Evolutionary conservation across 2,329 filamentous ascomycete species (phyloP).

Genomic region (Cephalotrichum gorgonifer): DNA sequence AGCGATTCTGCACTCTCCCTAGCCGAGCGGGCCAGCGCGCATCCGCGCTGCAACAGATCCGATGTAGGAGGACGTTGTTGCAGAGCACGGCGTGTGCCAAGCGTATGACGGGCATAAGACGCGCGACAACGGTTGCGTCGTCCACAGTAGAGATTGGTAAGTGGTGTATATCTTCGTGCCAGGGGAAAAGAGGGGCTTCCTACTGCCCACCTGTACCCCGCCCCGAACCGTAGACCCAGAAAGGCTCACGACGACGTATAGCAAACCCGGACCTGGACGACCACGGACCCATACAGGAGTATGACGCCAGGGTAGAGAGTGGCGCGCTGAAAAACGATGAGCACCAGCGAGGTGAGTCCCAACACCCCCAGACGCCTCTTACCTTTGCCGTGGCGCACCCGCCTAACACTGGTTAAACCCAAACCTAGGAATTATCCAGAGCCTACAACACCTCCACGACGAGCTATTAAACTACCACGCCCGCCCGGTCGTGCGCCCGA

Average conservation of each 20-base stretch:
- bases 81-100: not conserved
- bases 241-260: not conserved
- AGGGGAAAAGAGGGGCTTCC: too few relatives aligned
- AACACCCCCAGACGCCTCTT: not conserved
- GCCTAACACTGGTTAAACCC: not conserved
- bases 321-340: constrained; percentile 76
- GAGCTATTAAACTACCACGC: constrained; percentile 66
- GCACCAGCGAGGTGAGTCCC: constrained; percentile 67
- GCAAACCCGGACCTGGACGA: constrained; percentile 19
- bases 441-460: constrained; percentile 79
- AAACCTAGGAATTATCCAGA: constrained; percentile 67
- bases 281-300: constrained; percentile 73
- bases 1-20: not conserved
- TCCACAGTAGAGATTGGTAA: constrained; percentile 1
- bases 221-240: too few relatives aligned
- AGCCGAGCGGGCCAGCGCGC: not conserved
- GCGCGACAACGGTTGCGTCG: not conserved
- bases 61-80: not conserved
- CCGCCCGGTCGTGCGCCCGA: constrained; percentile 66
- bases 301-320: constrained; percentile 67
- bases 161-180: not conserved
- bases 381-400: not conserved
- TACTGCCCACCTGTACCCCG: too few relatives aligned
- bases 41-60: not conserved
- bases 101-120: not conserved